These are phyloP conservation scores for Pharus latifolius DNA, from an alignment of 176 grass and related monocot genomes.

Conservation along the genomic window DNA sequence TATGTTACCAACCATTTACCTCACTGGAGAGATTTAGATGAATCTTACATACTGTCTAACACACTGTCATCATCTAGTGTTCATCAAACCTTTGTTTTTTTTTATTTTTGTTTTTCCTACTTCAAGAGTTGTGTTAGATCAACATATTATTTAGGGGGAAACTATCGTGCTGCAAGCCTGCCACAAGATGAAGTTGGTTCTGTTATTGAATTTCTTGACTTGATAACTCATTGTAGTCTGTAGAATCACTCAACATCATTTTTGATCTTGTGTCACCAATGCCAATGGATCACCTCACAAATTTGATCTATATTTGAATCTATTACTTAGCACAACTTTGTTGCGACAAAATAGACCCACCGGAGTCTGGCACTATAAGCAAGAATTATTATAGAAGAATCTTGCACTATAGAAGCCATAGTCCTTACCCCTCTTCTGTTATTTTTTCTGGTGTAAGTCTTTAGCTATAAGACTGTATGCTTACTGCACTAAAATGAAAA, in stretches of 20 bases:
- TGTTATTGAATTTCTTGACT: not conserved
- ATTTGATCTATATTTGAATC: not conserved
- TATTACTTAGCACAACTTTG: not conserved
- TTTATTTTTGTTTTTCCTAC: not conserved
- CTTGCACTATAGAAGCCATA: too few relatives aligned
- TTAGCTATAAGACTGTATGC: not conserved
- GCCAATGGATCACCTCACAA: not conserved
- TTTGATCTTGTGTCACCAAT: not conserved
- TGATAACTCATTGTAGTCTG: not conserved
- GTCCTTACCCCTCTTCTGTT: not conserved
- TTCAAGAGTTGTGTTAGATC: not conserved
- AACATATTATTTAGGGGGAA: not conserved
- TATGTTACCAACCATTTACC: not conserved
- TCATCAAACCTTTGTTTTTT: not conserved
- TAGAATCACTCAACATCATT: too few relatives aligned
- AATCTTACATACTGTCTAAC: not conserved
- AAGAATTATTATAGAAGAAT: not conserved
- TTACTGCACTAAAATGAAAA: not conserved
- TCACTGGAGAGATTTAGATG: not conserved
- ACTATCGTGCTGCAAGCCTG: not conserved
- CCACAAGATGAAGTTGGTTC: not conserved
- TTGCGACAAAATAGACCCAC: not conserved
- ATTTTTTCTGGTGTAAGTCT: not conserved
- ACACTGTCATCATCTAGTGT: not conserved
- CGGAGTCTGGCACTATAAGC: not conserved